Conservation (phyloP, 257 asterid species). For the Jacaranda copaia region DNA sequence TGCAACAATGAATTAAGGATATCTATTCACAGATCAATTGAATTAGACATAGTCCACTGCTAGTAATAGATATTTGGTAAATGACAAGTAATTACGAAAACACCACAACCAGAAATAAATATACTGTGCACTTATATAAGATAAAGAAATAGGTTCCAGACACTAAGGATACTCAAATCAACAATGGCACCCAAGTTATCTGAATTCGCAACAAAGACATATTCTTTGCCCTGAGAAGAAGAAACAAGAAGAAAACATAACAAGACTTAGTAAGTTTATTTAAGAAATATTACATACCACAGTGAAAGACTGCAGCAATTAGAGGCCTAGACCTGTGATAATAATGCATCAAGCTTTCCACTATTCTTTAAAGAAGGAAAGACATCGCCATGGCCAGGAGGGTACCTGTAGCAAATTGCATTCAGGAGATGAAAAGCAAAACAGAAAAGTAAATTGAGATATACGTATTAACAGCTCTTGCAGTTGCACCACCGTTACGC, state of each 20-base stretch:
- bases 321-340: constrained; percentile 70
- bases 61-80: not conserved
- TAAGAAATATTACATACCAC: constrained; percentile 2
- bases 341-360: constrained; percentile 91
- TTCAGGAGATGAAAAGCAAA: constrained; percentile 27
- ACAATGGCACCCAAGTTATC: constrained; percentile 98
- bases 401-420: constrained; percentile 69
- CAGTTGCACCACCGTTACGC: constrained; percentile 4
- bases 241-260: constrained; percentile 6
- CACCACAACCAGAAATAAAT: not conserved
- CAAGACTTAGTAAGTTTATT: constrained; percentile 22
- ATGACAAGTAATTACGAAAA: not conserved
- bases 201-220: constrained; percentile 90
- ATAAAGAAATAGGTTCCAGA: constrained; percentile 18
- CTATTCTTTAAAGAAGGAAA: constrained; percentile 92
- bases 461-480: constrained; percentile 10
- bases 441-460: constrained; percentile 3
- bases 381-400: constrained; percentile 99
- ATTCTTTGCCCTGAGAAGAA: constrained; percentile 87
- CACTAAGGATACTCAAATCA: constrained; percentile 93
- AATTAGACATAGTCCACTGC: not conserved
- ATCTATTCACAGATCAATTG: constrained; percentile 27
- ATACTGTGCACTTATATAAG: not conserved
- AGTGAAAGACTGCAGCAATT: constrained; percentile 30
- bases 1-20: constrained; percentile 66